Percentiles rank a stretch among this genome's conserved stretches.
phyloP scores from a whole-genome alignment of 2,329 filamentous ascomycete species.

The Pseudogymnoascus sp. region DNA sequence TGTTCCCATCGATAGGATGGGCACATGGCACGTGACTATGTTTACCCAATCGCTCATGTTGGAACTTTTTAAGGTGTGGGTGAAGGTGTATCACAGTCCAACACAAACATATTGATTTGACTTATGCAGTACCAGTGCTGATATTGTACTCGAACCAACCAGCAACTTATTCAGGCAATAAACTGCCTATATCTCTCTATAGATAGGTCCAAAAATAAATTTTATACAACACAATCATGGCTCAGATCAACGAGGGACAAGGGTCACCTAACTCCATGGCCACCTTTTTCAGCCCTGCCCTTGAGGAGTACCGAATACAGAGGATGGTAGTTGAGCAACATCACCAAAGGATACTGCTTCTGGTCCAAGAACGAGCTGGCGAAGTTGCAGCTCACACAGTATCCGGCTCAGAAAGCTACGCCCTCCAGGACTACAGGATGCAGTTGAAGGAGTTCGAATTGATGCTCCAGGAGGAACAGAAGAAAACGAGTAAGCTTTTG shows the following conservation, averaged over 20 bases:
- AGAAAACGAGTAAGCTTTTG: conserved; percentile 79
- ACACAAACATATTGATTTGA: not conserved
- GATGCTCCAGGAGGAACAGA: conserved; percentile 80
- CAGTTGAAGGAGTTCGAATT: conserved; percentile 29
- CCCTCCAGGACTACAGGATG: too few species aligned
- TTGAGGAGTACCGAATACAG: conserved; percentile 87
- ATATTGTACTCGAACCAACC: not conserved
- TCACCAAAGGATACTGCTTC: too few species aligned
- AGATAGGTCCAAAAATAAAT: not conserved
- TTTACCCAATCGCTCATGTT: not conserved
- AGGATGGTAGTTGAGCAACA: too few species aligned
- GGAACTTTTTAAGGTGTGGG: not conserved
- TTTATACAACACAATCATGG: not conserved
- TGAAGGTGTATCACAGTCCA: not conserved
- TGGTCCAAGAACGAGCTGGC: too few species aligned
- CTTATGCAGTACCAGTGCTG: not conserved
- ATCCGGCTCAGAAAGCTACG: too few species aligned
- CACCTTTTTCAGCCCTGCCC: conserved; percentile 56
- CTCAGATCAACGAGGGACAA: not conserved
- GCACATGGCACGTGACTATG: conserved; percentile 31
- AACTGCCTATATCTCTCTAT: not conserved
- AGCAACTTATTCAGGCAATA: not conserved
- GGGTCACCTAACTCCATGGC: not conserved
- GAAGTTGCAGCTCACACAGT: too few species aligned
- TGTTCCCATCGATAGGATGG: conserved; percentile 34